These are phyloP conservation scores for Erucastrum elatum DNA, from an alignment of 345 rosid species.

Conservation along the genomic window DNA sequence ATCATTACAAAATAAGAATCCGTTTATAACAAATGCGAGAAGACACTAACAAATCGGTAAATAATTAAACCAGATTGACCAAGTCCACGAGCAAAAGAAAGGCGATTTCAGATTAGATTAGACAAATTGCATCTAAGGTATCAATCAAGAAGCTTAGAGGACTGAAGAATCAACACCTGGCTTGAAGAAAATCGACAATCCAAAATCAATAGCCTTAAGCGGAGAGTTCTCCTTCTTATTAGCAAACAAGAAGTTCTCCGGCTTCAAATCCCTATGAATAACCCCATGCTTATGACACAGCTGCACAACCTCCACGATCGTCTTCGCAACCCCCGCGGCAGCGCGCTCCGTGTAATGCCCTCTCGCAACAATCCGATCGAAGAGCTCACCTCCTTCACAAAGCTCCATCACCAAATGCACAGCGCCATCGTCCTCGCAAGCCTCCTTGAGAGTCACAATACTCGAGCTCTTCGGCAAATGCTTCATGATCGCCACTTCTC, in stretches of 20 bases:
- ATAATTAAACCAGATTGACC: background rate
- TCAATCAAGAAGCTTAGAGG: conserved; percentile 15
- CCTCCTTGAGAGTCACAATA: too few species aligned
- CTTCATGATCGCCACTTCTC: too few species aligned
- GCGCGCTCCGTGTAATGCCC: conserved; percentile 99
- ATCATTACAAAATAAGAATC: conserved; percentile 6
- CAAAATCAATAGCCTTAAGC: conserved; percentile 96
- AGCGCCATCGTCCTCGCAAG: too few species aligned
- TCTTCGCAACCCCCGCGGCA: conserved; percentile 82
- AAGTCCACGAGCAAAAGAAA: background rate
- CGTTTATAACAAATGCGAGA: background rate
- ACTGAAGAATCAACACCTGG: conserved; percentile 76
- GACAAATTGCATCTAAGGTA: background rate
- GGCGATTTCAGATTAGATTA: background rate
- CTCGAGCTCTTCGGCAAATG: too few species aligned
- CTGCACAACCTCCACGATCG: conserved; percentile 94
- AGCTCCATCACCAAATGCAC: conserved; percentile 33
- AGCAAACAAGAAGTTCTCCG: conserved; percentile 94
- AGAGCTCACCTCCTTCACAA: conserved; percentile 97
- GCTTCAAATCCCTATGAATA: conserved; percentile 97
- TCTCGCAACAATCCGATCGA: conserved; percentile 97
- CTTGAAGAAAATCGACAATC: conserved; percentile 95
- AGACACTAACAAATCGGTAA: background rate
- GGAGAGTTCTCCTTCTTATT: conserved; percentile 99
- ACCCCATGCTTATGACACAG: conserved; percentile 96